phyloP scores from a whole-genome alignment of 371 early-diverging fungal genomes.

The Mortierella sp. region DNA sequence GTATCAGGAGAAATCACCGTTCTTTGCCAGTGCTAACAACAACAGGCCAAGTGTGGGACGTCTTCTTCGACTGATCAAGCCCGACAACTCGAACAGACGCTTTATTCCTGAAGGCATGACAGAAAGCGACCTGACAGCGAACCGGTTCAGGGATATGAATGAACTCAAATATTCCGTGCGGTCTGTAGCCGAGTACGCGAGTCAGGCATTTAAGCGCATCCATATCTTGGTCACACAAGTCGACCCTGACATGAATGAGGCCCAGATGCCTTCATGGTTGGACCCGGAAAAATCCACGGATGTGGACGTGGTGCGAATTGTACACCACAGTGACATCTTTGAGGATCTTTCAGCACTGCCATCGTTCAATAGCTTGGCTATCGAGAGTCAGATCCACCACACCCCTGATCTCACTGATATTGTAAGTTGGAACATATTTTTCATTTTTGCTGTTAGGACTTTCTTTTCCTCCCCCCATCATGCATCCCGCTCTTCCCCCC shows the following conservation, averaged over 20 bases:
- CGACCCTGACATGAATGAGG: constrained; percentile 7
- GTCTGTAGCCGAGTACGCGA: constrained; percentile 25
- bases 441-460: too few relatives aligned
- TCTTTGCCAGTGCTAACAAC: too few relatives aligned
- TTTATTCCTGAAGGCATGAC: too few relatives aligned
- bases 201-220: constrained; percentile 11
- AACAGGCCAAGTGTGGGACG: too few relatives aligned
- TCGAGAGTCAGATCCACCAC: constrained; percentile 42
- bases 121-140: constrained; percentile 23
- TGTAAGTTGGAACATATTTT: constrained; percentile 16
- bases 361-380: constrained; percentile 40
- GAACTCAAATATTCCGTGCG: constrained; percentile 45
- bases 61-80: too few relatives aligned
- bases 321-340: constrained; percentile 29
- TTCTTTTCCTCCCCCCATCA: too few relatives aligned
- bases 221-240: constrained; percentile 30
- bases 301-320: constrained; percentile 14
- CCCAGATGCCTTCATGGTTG: constrained; percentile 34
- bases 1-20: constrained; percentile 22
- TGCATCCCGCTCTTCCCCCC: too few relatives aligned
- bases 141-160: constrained; percentile 46
- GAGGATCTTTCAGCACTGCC: constrained; percentile 14
- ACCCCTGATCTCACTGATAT: constrained; percentile 31
- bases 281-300: constrained; percentile 14
- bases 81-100: too few relatives aligned